phyloP scores from a whole-genome alignment of 305 asterid genomes.

The Solanum aculeatissimum region DNA sequence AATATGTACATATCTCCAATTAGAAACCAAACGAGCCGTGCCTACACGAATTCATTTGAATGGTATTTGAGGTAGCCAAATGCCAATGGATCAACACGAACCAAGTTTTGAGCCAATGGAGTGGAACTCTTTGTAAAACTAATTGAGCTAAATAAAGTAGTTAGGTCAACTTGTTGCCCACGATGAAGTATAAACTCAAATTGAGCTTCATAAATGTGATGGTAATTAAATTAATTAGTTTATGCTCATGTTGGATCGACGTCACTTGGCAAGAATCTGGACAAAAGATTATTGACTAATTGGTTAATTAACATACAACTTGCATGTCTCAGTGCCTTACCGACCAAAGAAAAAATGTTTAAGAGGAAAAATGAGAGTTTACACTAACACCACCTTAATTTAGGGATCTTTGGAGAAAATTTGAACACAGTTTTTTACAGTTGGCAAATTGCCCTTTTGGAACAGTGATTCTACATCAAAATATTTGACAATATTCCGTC shows the following conservation, averaged over 20 bases:
- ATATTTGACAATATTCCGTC: not conserved
- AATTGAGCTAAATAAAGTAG: too few relatives aligned
- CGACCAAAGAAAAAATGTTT: not conserved
- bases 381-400: not conserved
- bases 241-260: not conserved
- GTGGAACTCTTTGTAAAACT: too few relatives aligned
- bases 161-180: too few relatives aligned
- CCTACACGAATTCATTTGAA: not conserved
- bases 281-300: not conserved
- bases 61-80: not conserved
- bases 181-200: not conserved
- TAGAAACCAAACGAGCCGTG: not conserved
- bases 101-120: too few relatives aligned
- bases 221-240: not conserved
- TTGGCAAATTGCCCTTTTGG: not conserved
- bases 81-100: too few relatives aligned
- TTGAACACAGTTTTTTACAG: not conserved
- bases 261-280: not conserved
- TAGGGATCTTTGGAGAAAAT: not conserved
- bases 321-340: not conserved
- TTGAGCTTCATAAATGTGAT: not conserved
- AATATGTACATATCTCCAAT: not conserved
- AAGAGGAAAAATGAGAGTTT: not conserved
- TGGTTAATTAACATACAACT: not conserved
- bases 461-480: not conserved